These are phyloP conservation scores for Catharanthus roseus DNA, from an alignment of 257 asterid species.

Conservation along the genomic window DNA sequence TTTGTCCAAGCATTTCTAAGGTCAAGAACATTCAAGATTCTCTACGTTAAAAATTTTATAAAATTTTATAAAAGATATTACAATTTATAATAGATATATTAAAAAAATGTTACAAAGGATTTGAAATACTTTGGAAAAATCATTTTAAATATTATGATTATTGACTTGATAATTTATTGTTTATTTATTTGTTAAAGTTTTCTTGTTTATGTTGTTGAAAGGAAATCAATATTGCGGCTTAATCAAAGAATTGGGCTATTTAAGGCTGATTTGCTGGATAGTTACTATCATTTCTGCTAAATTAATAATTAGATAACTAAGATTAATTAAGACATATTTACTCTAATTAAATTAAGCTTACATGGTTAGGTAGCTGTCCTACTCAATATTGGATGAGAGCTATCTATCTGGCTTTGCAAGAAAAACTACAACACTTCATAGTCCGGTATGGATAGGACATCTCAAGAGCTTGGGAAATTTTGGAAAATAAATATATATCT, in stretches of 20 bases:
- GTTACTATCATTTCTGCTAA: slow-evolving; percentile 13
- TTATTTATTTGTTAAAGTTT: too few relatives aligned
- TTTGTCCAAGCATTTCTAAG: background rate
- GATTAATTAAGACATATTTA: background rate
- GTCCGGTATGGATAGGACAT: background rate
- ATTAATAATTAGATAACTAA: slow-evolving; percentile 10
- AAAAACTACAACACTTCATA: background rate
- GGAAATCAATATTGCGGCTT: too few relatives aligned
- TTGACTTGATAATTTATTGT: too few relatives aligned
- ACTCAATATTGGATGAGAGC: background rate
- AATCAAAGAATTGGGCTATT: background rate
- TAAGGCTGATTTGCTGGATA: slow-evolving; percentile 6
- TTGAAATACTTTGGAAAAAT: too few relatives aligned
- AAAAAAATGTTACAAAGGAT: too few relatives aligned
- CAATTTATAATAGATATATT: too few relatives aligned
- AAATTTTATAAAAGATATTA: too few relatives aligned
- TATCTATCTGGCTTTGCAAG: slow-evolving; percentile 4
- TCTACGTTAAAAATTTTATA: background rate
- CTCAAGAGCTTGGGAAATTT: too few relatives aligned
- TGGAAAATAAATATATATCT: too few relatives aligned
- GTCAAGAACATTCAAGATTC: background rate
- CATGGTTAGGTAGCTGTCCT: slow-evolving; percentile 17
- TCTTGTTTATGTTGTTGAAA: background rate
- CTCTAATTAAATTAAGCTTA: background rate
- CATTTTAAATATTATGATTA: too few relatives aligned